Base-by-base conservation (phyloP, 23 red algal species). In the Gracilaria vermiculophylla region DNA sequence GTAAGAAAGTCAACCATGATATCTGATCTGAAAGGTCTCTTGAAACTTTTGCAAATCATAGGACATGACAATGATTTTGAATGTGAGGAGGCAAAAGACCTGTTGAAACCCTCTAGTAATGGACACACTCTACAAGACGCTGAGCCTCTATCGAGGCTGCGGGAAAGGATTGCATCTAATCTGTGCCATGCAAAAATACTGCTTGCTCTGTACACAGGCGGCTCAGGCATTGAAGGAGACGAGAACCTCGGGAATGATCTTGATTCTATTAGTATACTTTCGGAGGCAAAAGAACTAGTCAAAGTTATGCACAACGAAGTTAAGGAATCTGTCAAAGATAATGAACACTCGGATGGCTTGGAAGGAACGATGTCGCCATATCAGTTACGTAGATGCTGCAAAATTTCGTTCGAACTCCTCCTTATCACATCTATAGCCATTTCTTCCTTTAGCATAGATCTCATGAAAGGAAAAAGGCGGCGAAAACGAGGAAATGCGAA, bases 401-500 rank as follows among this genome's bases (percentile, higher is more conserved):
- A 58, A 28, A 58, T 77, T 21, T 65, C 66, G 15, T 88, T 88
- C 41, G 72, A 88, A 42, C 34, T 70, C 23, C 70, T 88, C 19
- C 70, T 88, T 21, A 27, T 78, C 25, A 35, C 47, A 58, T 58
- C 66, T 66, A 27, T 76, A 48, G 36, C 69, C 13, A 53, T 76
- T 24, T 52, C 69, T 27, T 88, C 84, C 28, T 88, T 88, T 69
- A 88, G 84, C 66, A 41, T 69, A 88, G 53, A 62, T 21, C 54
- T 88, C 42, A 65, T 76, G 47, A 88, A 25, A 64, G 84, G 84
- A 4, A 76, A 76, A 70, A 88, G 58, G 42, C 69, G 72, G 50
- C 53, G 69, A 19, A 88, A 88, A 60, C 44, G 54, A 37, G 51
- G 66, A 57, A 33, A 8, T 24, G 20, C 40, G 35, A 58, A 42